phyloP scores from a whole-genome alignment of 225 moss, liverwort and hornwort genomes.

The Lunularia cruciata region DNA sequence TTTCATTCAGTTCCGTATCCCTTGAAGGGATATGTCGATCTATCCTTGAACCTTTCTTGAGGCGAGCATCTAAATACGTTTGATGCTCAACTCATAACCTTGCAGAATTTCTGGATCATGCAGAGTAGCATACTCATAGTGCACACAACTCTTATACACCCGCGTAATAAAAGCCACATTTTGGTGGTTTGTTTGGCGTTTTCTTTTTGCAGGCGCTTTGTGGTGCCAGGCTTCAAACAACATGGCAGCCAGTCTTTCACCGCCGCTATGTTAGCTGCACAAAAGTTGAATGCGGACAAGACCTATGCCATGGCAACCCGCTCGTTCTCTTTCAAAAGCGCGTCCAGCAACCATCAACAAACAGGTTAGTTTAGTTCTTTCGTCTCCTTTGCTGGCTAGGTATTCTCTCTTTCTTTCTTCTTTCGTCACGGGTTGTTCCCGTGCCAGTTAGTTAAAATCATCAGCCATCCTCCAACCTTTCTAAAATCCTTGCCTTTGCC shows the following conservation, averaged over 20 bases:
- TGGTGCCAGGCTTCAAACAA: conserved; percentile 27
- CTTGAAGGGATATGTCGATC: no score
- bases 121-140: not conserved
- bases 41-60: not conserved
- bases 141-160: conserved; percentile 7
- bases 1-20: conserved; percentile 6
- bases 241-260: conserved; percentile 19
- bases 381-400: conserved; percentile 22
- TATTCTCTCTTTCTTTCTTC: conserved; percentile 13
- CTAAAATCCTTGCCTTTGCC: no score
- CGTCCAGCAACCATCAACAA: conserved; percentile 32
- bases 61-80: conserved; percentile 8
- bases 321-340: conserved; percentile 30
- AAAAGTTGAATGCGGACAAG: conserved; percentile 45
- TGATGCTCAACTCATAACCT: conserved; percentile 9
- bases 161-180: conserved; percentile 28
- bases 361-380: conserved; percentile 37
- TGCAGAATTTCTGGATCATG: conserved; percentile 6
- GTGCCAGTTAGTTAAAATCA: no score
- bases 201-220: conserved; percentile 43
- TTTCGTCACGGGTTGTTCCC: conserved; percentile 15
- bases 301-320: conserved; percentile 40
- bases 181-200: conserved; percentile 23
- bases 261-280: conserved; percentile 35
- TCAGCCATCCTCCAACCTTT: no score